Conservation (phyloP, 306 rosid species). For the Begonia fuchsioides region DNA sequence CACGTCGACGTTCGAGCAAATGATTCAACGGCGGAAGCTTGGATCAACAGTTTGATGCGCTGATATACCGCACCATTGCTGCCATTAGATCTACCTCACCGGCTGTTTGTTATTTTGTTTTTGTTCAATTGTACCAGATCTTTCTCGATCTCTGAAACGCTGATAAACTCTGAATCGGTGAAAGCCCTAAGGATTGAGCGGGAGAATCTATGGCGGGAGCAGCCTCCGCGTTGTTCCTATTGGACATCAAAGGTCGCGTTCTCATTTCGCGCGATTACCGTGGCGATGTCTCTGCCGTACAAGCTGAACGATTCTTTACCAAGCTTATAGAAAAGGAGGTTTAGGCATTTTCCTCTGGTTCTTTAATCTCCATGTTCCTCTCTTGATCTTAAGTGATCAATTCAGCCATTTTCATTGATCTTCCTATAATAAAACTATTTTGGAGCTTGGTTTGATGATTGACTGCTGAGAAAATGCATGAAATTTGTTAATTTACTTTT, state of each 20-base stretch:
- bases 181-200: conserved; percentile 7
- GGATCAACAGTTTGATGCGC: conserved; percentile 1
- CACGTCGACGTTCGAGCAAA: neutral
- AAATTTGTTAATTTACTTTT: too few species aligned
- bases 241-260: conserved; percentile 99
- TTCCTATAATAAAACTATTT: neutral
- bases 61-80: conserved; percentile 6
- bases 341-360: neutral
- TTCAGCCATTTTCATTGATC: too few species aligned
- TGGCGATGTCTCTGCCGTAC: conserved; percentile 86
- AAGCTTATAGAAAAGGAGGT: conserved; percentile 97
- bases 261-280: conserved; percentile 99
- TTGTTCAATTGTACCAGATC: conserved; percentile 11
- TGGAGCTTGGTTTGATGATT: conserved; percentile 7
- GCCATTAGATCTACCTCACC: conserved; percentile 15
- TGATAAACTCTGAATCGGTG: conserved; percentile 25
- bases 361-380: neutral
- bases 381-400: too few species aligned
- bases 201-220: conserved; percentile 68
- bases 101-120: neutral
- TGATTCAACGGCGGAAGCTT: conserved; percentile 3
- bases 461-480: too few species aligned
- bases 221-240: conserved; percentile 90
- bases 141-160: conserved; percentile 13
- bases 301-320: conserved; percentile 95